Conservation (phyloP, 257 asterid genomes). For the Ajuga chamaepitys region DNA sequence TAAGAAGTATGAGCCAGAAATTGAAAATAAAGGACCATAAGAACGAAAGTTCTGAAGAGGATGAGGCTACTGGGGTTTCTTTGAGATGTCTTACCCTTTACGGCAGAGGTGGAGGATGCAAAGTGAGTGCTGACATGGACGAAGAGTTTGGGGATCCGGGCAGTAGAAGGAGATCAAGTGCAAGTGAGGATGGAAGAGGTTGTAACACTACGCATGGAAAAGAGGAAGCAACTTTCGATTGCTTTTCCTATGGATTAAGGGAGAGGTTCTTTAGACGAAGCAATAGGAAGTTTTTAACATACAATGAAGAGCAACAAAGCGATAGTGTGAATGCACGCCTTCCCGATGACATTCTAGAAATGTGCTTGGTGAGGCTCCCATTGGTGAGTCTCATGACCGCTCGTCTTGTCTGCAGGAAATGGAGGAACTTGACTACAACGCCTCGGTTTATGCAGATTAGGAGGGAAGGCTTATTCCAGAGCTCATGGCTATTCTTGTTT, state of each 20-base stretch:
- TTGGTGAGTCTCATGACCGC: slow-evolving; percentile 69
- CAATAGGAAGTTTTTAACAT: slow-evolving; percentile 38
- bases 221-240: slow-evolving; percentile 51
- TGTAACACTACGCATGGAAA: slow-evolving; percentile 36
- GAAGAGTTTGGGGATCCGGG: slow-evolving; percentile 55
- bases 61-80: slow-evolving; percentile 46
- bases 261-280: slow-evolving; percentile 64
- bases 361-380: slow-evolving; percentile 89
- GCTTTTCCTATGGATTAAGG: slow-evolving; percentile 61
- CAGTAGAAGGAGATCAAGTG: slow-evolving; percentile 58
- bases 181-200: slow-evolving; percentile 61
- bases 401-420: slow-evolving; percentile 85
- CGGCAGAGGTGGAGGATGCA: slow-evolving; percentile 90
- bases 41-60: slow-evolving; percentile 49
- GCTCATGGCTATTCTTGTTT: slow-evolving; percentile 78
- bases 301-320: slow-evolving; percentile 25
- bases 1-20: slow-evolving; percentile 74
- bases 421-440: slow-evolving; percentile 70
- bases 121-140: slow-evolving; percentile 78
- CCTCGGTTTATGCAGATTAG: slow-evolving; percentile 73
- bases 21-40: slow-evolving; percentile 52
- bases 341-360: slow-evolving; percentile 86
- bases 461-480: slow-evolving; percentile 59
- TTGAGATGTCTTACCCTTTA: slow-evolving; percentile 70
- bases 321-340: slow-evolving; percentile 50